A percentile compares a stretch with the other conserved stretches of the same genome.
Conservation (phyloP, 1,139 yeast species). For the Yamadazyma friedrichii region DNA sequence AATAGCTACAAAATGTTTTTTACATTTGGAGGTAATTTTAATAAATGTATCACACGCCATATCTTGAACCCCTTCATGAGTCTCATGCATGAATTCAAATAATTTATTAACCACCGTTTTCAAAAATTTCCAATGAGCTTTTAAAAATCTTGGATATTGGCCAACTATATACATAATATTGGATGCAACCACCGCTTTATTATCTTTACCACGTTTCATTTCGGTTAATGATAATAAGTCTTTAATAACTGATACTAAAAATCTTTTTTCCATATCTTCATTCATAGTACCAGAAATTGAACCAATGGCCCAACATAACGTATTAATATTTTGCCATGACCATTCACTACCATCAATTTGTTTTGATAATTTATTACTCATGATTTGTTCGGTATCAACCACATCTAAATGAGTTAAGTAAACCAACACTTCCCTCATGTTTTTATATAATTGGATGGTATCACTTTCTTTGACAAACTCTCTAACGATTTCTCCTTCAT, state of each 20-base stretch:
- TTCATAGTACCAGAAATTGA: conserved; percentile 98
- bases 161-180: conserved; percentile 99
- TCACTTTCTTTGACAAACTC: conserved; percentile 97
- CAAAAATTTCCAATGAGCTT: conserved; percentile 97
- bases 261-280: conserved; percentile 95
- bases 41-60: conserved; percentile 99
- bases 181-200: conserved; percentile 98
- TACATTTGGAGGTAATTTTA: conserved; percentile 92
- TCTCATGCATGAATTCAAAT: conserved; percentile 98
- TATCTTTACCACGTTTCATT: conserved; percentile 95
- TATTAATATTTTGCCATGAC: conserved; percentile 98
- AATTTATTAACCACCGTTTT: conserved; percentile 93
- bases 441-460: conserved; percentile 90
- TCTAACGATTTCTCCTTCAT: conserved; percentile 97
- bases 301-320: conserved; percentile 99
- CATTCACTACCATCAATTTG: conserved; percentile 97
- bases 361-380: conserved; percentile 85
- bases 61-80: conserved; percentile 99
- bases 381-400: conserved; percentile 87
- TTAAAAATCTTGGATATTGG: conserved; percentile 94
- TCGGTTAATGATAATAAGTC: conserved; percentile 90
- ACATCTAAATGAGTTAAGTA: conserved; percentile 95
- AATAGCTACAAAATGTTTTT: conserved; percentile 86
- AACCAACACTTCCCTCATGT: conserved; percentile 93
- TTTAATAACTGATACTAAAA: conserved; percentile 87